Conservation (phyloP, 129 eudicot species). For the Deinandra increscens region DNA sequence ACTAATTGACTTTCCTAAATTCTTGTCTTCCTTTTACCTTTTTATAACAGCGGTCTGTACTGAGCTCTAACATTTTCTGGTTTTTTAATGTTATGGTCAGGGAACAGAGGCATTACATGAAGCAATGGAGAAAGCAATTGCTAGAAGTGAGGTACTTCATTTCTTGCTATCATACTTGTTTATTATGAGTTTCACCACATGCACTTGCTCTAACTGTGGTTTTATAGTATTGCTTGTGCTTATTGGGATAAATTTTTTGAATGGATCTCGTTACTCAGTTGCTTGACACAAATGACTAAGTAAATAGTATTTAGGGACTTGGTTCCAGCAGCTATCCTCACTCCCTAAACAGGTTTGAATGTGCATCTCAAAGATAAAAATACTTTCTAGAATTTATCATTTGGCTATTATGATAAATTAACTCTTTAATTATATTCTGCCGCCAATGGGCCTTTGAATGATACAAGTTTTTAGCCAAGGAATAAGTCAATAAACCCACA, state of each 20-base stretch:
- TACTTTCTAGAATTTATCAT: neutral
- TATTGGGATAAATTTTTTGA: too few relatives aligned
- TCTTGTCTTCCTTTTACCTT: too few relatives aligned
- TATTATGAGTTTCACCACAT: too few relatives aligned
- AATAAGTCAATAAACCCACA: neutral
- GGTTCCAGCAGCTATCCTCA: too few relatives aligned
- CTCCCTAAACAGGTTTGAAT: neutral
- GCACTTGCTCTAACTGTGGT: too few relatives aligned
- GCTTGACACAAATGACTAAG: too few relatives aligned
- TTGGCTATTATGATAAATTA: neutral
- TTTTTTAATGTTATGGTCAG: conserved; percentile 40
- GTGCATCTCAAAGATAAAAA: neutral
- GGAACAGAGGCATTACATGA: conserved; percentile 62
- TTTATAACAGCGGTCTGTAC: too few relatives aligned
- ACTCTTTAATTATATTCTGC: neutral
- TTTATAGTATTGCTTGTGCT: too few relatives aligned
- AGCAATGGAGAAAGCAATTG: conserved; percentile 73
- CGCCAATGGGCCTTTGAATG: neutral
- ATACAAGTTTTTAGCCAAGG: neutral
- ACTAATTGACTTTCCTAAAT: too few relatives aligned
- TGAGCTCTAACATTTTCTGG: neutral
- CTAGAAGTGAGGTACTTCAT: conserved; percentile 63
- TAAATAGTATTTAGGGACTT: too few relatives aligned
- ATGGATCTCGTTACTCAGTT: too few relatives aligned
- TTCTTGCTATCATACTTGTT: neutral